These are phyloP conservation scores for Fusarium coffeatum DNA, from an alignment of 2,329 filamentous ascomycete species.

Conservation along the genomic window DNA sequence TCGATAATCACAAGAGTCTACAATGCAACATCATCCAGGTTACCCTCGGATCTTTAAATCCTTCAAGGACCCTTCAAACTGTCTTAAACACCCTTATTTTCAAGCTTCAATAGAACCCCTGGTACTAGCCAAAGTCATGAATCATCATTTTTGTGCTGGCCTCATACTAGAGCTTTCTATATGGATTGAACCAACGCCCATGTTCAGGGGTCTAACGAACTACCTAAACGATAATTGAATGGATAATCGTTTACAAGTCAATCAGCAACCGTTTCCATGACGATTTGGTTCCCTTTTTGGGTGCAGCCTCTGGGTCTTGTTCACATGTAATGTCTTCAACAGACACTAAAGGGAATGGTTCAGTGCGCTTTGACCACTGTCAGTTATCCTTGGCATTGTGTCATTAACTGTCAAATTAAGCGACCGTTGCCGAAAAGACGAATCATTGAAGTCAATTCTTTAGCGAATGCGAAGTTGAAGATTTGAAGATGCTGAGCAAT, in stretches of 20 bases:
- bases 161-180: background rate
- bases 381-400: constrained; percentile 14
- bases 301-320: background rate
- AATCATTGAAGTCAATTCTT: constrained; percentile 1
- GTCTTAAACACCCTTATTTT: background rate
- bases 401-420: constrained; percentile 25
- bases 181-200: background rate
- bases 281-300: constrained; percentile 37
- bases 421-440: constrained; percentile 21
- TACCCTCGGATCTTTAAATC: constrained; percentile 11
- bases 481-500: constrained; percentile 6
- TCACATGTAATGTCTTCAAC: background rate
- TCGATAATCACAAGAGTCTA: constrained; percentile 12
- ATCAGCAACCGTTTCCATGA: background rate
- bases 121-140: constrained; percentile 32
- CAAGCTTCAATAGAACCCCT: constrained; percentile 32
- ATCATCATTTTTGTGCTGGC: constrained; percentile 32
- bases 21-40: background rate
- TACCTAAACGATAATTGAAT: background rate
- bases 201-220: background rate
- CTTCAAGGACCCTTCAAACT: constrained; percentile 7
- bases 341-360: background rate
- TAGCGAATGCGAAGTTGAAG: background rate
- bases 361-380: constrained; percentile 5
- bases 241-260: constrained; percentile 11